These are phyloP conservation scores for Kalaharituber pfeilii DNA, from an alignment of 2,329 filamentous ascomycete species.

Conservation along the genomic window DNA sequence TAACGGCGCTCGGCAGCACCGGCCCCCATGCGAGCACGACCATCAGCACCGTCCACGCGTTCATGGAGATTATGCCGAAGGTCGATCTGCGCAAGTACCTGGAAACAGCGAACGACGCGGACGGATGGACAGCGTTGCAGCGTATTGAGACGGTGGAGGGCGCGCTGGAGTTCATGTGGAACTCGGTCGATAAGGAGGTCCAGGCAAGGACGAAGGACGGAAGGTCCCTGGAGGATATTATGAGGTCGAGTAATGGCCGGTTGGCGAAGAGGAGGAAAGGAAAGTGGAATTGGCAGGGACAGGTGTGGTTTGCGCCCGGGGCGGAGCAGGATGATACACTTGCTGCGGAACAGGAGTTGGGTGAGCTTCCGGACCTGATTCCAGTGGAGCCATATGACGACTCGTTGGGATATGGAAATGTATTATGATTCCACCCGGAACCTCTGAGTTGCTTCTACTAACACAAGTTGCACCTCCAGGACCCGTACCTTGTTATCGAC, in stretches of 20 bases:
- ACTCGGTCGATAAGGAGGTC: slow-evolving; percentile 2
- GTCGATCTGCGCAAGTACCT: slow-evolving; percentile 1
- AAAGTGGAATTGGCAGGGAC: slow-evolving; percentile 10
- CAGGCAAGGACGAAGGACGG: not conserved
- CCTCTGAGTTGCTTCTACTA: too few species aligned
- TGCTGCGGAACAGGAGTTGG: not conserved
- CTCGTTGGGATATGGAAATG: slow-evolving; percentile 6
- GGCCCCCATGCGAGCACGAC: not conserved
- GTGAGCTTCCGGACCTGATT: slow-evolving; percentile 3
- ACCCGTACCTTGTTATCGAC: not conserved
- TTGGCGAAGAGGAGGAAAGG: slow-evolving; percentile 4
- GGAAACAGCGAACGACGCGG: not conserved
- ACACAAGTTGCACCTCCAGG: too few species aligned
- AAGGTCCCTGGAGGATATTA: slow-evolving; percentile 1
- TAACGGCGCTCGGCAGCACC: not conserved
- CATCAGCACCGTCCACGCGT: slow-evolving; percentile 1
- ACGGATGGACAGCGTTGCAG: not conserved
- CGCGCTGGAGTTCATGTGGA: slow-evolving; percentile 4
- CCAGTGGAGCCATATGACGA: slow-evolving; percentile 6
- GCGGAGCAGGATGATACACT: not conserved
- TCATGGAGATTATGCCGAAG: slow-evolving; percentile 2
- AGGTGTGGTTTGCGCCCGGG: slow-evolving; percentile 6
- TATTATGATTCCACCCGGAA: too few species aligned
- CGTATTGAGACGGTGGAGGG: not conserved
- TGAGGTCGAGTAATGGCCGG: not conserved